Evolutionary conservation across 768 basidiomycete species (phyloP).

Genomic region (Vararia minispora): DNA sequence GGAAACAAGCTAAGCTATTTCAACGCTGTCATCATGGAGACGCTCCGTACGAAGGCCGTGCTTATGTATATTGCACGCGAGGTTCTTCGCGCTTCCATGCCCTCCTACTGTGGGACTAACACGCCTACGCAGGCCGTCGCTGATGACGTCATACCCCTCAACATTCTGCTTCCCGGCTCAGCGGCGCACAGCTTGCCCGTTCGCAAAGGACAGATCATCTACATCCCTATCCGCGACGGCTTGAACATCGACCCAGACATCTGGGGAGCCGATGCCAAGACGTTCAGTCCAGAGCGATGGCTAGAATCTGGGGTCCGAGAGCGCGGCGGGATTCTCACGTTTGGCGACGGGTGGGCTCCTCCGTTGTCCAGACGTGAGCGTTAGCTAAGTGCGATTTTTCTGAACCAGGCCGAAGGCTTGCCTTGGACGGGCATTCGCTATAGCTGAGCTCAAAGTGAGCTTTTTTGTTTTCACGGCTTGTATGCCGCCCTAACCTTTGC

Average conservation of each 20-base stretch:
- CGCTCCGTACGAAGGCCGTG: no score
- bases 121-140: slow-evolving; percentile 11
- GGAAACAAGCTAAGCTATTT: no score
- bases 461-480: no score
- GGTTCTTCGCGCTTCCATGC: no score
- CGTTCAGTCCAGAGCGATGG: slow-evolving; percentile 15
- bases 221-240: slow-evolving; percentile 12
- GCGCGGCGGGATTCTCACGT: slow-evolving; percentile 7
- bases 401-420: slow-evolving; percentile 6
- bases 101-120: no score
- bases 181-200: slow-evolving; percentile 1
- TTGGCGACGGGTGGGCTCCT: slow-evolving; percentile 13
- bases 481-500: no score
- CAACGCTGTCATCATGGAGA: no score
- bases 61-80: no score
- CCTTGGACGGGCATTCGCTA: slow-evolving; percentile 9
- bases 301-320: slow-evolving; percentile 1
- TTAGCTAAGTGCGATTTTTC: neutral
- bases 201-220: slow-evolving; percentile 8
- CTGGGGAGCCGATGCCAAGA: slow-evolving; percentile 9
- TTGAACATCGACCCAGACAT: slow-evolving; percentile 9
- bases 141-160: slow-evolving; percentile 13
- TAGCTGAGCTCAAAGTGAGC: no score
- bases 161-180: slow-evolving; percentile 4
- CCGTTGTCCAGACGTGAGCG: no score